A percentile compares a stretch with the other conserved stretches of the same genome.
Evolutionary conservation across 2,329 filamentous ascomycete genomes (phyloP).

Genomic region (Talaromyces sp.): DNA sequence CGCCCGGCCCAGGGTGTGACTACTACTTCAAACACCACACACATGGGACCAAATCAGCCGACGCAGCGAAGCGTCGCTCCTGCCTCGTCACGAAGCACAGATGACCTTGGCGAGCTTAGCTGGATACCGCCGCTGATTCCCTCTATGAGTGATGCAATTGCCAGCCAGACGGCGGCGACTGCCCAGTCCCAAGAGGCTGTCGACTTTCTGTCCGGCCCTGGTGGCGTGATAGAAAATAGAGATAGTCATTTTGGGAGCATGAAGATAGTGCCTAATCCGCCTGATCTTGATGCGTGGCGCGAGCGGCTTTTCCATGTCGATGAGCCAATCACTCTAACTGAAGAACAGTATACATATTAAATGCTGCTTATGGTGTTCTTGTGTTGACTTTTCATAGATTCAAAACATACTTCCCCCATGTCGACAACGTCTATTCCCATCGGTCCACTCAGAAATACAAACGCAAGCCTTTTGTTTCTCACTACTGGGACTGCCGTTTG

Average conservation of each 20-base stretch:
- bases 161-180: not conserved
- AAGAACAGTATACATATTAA: slow-evolving; percentile 60
- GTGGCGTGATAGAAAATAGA: slow-evolving; percentile 7
- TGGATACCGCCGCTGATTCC: slow-evolving; percentile 15
- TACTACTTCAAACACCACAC: not conserved
- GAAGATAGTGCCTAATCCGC: slow-evolving; percentile 60
- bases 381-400: slow-evolving; percentile 46
- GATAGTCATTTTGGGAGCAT: slow-evolving; percentile 27
- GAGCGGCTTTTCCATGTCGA: slow-evolving; percentile 70
- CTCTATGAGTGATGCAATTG: slow-evolving; percentile 10
- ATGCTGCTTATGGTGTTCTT: not conserved
- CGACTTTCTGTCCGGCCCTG: slow-evolving; percentile 16
- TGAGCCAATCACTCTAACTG: slow-evolving; percentile 63
- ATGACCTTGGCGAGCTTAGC: slow-evolving; percentile 13
- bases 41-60: not conserved
- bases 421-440: slow-evolving; percentile 81
- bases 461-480: slow-evolving; percentile 72
- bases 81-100: not conserved
- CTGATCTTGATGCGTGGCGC: slow-evolving; percentile 63
- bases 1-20: not conserved
- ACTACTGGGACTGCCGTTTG: slow-evolving; percentile 79
- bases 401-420: slow-evolving; percentile 73
- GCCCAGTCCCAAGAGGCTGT: slow-evolving; percentile 17
- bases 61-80: slow-evolving; percentile 9
- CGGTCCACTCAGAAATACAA: slow-evolving; percentile 76